A percentile compares a stretch with the other conserved stretches of the same genome.
Evolutionary conservation across 2,329 filamentous ascomycete species (phyloP).

Genomic region (Penicillium hordei): DNA sequence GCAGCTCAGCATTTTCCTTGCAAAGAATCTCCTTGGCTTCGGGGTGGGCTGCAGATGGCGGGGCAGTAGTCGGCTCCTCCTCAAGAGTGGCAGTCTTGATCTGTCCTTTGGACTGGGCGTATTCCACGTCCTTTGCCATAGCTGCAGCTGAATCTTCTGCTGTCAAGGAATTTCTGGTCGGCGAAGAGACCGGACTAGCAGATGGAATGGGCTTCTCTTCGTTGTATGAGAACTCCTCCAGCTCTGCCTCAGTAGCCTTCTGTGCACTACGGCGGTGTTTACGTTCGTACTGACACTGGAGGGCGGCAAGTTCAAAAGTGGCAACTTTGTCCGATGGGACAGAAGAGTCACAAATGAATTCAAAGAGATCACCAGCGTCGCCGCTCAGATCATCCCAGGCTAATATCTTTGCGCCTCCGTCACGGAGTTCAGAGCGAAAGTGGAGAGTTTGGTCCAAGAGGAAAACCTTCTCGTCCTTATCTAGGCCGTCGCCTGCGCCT

Average conservation of each 20-base stretch:
- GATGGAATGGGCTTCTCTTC: constrained; percentile 60
- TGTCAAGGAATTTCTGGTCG: constrained; percentile 38
- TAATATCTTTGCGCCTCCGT: constrained; percentile 78
- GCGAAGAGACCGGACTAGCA: constrained; percentile 58
- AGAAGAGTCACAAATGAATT: constrained; percentile 87
- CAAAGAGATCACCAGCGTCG: constrained; percentile 91
- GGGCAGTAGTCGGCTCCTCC: constrained; percentile 57
- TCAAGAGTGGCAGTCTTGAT: constrained; percentile 39
- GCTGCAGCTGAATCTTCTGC: constrained; percentile 44
- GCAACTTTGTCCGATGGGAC: constrained; percentile 69
- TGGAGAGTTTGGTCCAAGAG: constrained; percentile 88
- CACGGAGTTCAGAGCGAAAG: constrained; percentile 79
- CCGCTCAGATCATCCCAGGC: constrained; percentile 95
- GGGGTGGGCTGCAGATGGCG: constrained; percentile 62
- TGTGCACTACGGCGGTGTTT: constrained; percentile 82
- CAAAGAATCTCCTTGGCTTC: constrained; percentile 70
- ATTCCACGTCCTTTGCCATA: constrained; percentile 48
- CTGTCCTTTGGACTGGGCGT: constrained; percentile 43
- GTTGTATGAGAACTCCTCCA: constrained; percentile 78
- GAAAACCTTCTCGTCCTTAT: constrained; percentile 97
- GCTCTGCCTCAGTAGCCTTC: constrained; percentile 76
- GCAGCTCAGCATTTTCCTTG: constrained; percentile 77
- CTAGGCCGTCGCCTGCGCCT: constrained; percentile 72
- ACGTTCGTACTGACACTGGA: constrained; percentile 96
- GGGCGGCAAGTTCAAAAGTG: constrained; percentile 77